Percentiles rank a stretch among this genome's conserved stretches.
Conservation (phyloP, 2,329 filamentous ascomycete species). For the Hymenotorrendiella dingleyae region DNA sequence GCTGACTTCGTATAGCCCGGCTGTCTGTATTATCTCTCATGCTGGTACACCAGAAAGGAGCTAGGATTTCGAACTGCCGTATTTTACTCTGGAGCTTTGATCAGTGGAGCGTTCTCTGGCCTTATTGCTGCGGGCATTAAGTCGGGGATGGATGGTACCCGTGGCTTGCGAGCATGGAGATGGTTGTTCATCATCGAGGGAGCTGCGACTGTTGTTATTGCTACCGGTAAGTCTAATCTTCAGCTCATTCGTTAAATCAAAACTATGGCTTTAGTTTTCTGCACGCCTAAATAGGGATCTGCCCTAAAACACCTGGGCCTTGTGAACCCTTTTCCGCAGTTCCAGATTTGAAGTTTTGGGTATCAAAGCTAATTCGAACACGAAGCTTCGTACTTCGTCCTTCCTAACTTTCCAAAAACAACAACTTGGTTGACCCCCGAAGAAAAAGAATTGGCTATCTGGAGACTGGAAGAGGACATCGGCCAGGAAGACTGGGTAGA, state of each 20-base stretch:
- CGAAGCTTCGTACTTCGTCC: slow-evolving; percentile 50
- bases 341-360: too few relatives aligned
- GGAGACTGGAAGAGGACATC: slow-evolving; percentile 58
- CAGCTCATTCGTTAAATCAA: too few relatives aligned
- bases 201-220: slow-evolving; percentile 55
- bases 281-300: too few relatives aligned
- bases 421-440: slow-evolving; percentile 51
- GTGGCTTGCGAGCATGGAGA: slow-evolving; percentile 55
- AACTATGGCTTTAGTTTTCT: too few relatives aligned
- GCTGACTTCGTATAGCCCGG: slow-evolving; percentile 7
- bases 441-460: slow-evolving; percentile 50
- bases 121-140: slow-evolving; percentile 60
- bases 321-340: too few relatives aligned
- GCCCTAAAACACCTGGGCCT: too few relatives aligned
- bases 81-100: slow-evolving; percentile 61
- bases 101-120: slow-evolving; percentile 68
- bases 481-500: slow-evolving; percentile 58
- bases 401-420: slow-evolving; percentile 63
- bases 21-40: slow-evolving; percentile 56
- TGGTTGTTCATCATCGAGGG: slow-evolving; percentile 70
- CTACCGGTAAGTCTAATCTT: too few relatives aligned
- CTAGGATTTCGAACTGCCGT: slow-evolving; percentile 59
- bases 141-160: slow-evolving; percentile 52
- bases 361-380: too few relatives aligned
- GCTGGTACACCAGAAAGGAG: slow-evolving; percentile 67